Percentiles rank a stretch among this genome's conserved stretches.
Conservation (phyloP, 2,329 filamentous ascomycete species). For the Huntiella bhutanensis region DNA sequence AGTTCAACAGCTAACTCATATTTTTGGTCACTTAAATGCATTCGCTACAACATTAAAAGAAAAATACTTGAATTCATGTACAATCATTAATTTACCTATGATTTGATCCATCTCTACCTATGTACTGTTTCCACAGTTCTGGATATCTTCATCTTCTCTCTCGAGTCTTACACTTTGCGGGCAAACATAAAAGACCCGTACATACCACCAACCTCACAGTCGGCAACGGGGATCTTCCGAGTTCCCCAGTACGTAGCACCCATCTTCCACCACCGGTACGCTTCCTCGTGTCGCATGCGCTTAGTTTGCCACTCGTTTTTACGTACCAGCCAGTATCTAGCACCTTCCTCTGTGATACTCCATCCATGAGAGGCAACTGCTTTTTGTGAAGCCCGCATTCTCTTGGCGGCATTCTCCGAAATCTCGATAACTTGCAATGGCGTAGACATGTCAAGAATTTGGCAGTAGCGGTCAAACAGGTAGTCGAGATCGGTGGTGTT, state of each 20-base stretch:
- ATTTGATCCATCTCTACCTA: no score
- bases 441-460: slow-evolving; percentile 39
- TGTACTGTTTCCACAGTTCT: no score
- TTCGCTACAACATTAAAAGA: no score
- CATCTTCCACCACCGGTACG: slow-evolving; percentile 62
- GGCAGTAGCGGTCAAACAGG: slow-evolving; percentile 29
- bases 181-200: slow-evolving; percentile 60
- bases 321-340: slow-evolving; percentile 48
- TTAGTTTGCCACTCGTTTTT: slow-evolving; percentile 20
- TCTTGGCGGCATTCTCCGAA: slow-evolving; percentile 45
- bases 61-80: no score
- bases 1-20: no score
- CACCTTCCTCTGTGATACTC: slow-evolving; percentile 50
- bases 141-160: neutral
- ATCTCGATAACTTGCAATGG: slow-evolving; percentile 64
- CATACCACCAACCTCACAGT: slow-evolving; percentile 81
- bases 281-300: slow-evolving; percentile 18
- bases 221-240: slow-evolving; percentile 78
- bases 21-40: no score
- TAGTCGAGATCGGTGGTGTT: slow-evolving; percentile 27
- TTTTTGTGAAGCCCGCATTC: slow-evolving; percentile 42
- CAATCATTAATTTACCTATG: no score
- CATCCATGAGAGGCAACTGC: slow-evolving; percentile 46
- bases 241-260: slow-evolving; percentile 71
- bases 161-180: slow-evolving; percentile 28